These are phyloP conservation scores for Tripterygium wilfordii DNA, from an alignment of 177 flowering plant species.

Conservation along the genomic window DNA sequence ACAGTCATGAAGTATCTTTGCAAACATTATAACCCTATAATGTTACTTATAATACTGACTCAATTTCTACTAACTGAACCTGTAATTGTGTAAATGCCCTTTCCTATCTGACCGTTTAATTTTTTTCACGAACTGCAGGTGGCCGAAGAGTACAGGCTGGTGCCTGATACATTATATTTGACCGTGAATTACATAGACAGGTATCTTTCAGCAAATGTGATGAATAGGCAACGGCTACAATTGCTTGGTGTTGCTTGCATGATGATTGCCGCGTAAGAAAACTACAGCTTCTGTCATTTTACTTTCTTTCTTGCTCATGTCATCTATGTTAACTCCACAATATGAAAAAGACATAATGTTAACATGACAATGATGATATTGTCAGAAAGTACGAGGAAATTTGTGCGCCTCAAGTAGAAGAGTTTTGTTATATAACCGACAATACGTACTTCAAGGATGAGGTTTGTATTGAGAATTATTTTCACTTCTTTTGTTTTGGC, in stretches of 20 bases:
- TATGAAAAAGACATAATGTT: not conserved
- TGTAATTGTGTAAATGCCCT: too few species aligned
- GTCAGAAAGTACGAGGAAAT: constrained; percentile 95
- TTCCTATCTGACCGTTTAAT: not conserved
- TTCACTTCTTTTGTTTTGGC: too few species aligned
- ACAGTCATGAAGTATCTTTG: too few species aligned
- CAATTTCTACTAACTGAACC: too few species aligned
- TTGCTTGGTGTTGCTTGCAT: constrained; percentile 74
- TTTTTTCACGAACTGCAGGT: constrained; percentile 52
- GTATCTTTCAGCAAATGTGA: constrained; percentile 61
- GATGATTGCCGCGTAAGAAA: constrained; percentile 80
- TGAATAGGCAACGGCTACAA: constrained; percentile 58
- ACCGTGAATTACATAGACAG: constrained; percentile 69
- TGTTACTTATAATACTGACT: too few species aligned
- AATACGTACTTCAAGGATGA: constrained; percentile 94
- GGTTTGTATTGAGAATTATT: constrained; percentile 28
- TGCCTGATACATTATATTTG: constrained; percentile 64
- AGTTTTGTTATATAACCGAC: constrained; percentile 95
- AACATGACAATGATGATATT: not conserved
- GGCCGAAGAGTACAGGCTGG: constrained; percentile 75
- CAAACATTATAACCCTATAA: too few species aligned
- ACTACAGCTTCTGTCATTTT: not conserved
- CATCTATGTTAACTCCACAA: not conserved
- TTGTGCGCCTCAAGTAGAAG: constrained; percentile 98
- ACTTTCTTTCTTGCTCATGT: not conserved